Evolutionary conservation across 1,284 basidiomycete genomes (phyloP).

Genomic region (Heliocybe sulcata): DNA sequence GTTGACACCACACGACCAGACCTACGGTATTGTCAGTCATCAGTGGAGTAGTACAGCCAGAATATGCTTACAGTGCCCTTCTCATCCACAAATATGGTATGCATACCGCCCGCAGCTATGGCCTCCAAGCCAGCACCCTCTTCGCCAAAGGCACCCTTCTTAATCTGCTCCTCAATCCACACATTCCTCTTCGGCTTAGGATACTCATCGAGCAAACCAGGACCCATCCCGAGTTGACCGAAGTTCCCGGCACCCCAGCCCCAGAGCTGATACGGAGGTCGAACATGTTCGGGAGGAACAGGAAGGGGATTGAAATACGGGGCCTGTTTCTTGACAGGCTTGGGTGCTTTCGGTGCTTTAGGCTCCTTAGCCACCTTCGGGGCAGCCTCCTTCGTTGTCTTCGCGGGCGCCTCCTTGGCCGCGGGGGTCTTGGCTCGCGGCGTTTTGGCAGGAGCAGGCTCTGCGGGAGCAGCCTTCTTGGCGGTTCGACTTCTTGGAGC

Average conservation of each 20-base stretch:
- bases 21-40: conserved; percentile 29
- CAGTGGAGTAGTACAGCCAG: conserved; percentile 2
- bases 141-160: conserved; percentile 57
- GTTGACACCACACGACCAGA: conserved; percentile 88
- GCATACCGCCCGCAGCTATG: conserved; percentile 77
- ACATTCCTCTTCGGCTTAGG: conserved; percentile 62
- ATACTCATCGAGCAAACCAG: conserved; percentile 61
- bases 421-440: conserved; percentile 4
- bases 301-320: conserved; percentile 10
- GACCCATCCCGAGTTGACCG: conserved; percentile 84
- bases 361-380: conserved; percentile 2
- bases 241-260: conserved; percentile 85
- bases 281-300: conserved; percentile 15
- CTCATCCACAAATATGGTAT: conserved; percentile 80
- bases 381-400: conserved; percentile 3
- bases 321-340: not conserved
- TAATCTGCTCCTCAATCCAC: conserved; percentile 59
- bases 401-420: conserved; percentile 2
- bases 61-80: conserved; percentile 63
- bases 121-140: conserved; percentile 70
- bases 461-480: not conserved
- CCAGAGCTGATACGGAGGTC: conserved; percentile 64
- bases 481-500: not conserved
- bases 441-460: not conserved
- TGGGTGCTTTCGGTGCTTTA: not conserved